A percentile compares a stretch with the other conserved stretches of the same genome.
Conservation (phyloP, 2,329 filamentous ascomycete genomes). For the Amesomyces nigricolor region DNA sequence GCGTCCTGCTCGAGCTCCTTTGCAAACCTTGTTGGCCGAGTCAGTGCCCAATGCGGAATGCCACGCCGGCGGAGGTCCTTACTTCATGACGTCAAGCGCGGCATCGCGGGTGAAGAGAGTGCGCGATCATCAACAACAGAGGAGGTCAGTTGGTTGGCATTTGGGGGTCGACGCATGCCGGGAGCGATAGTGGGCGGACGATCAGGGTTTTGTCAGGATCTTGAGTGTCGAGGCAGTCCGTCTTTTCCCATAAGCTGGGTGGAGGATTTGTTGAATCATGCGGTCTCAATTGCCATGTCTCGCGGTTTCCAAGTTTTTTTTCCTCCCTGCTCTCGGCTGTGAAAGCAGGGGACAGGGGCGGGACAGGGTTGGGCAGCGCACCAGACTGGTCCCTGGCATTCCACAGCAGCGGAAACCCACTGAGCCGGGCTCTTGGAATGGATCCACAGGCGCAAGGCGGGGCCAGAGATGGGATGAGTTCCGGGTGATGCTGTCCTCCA, state of each 20-base stretch:
- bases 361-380: no score
- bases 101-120: constrained; percentile 11
- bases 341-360: background rate
- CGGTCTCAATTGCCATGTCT: no score
- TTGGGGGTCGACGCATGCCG: background rate
- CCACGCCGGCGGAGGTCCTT: constrained; percentile 10
- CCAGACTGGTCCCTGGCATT: background rate
- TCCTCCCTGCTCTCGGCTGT: background rate
- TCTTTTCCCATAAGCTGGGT: no score
- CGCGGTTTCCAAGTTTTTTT: background rate
- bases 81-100: constrained; percentile 28
- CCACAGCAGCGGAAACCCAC: background rate
- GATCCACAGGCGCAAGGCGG: background rate
- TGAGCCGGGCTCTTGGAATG: background rate
- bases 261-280: no score
- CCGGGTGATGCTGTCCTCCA: no score
- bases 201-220: no score
- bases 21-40: constrained; percentile 51
- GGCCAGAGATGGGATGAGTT: background rate
- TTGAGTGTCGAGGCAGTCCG: background rate
- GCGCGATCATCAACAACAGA: background rate
- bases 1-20: constrained; percentile 81
- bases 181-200: background rate
- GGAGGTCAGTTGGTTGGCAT: no score
- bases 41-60: constrained; percentile 12